These are phyloP conservation scores for Cucurbita moschata DNA, from an alignment of 306 rosid genomes.

Conservation along the genomic window DNA sequence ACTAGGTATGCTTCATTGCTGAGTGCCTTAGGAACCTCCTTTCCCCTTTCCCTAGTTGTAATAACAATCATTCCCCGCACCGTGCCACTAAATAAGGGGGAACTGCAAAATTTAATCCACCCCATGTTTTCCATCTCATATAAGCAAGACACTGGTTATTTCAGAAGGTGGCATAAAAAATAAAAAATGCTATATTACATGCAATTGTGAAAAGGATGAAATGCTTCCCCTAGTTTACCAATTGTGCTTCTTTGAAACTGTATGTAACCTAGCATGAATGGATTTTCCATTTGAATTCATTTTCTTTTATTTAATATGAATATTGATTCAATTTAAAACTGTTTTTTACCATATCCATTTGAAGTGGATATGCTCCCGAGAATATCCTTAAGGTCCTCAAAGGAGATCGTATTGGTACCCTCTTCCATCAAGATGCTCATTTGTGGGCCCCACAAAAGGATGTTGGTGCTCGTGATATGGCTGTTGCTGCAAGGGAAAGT, in stretches of 20 bases:
- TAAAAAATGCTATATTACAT: neutral
- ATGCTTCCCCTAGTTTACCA: neutral
- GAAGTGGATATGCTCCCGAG: constrained; percentile 66
- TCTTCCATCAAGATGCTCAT: constrained; percentile 84
- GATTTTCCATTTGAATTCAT: neutral
- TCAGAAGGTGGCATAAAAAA: neutral
- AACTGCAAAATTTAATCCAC: neutral
- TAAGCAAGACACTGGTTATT: neutral
- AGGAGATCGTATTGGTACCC: constrained; percentile 84
- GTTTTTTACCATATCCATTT: constrained; percentile 10
- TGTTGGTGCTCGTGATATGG: constrained; percentile 70
- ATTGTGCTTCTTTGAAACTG: neutral
- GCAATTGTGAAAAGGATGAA: neutral
- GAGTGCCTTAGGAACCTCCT: neutral
- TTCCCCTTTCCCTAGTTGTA: neutral
- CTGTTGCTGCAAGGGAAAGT: constrained; percentile 93
- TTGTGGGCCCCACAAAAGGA: constrained; percentile 54
- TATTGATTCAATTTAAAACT: neutral
- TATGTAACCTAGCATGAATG: neutral
- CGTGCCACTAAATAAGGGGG: neutral
- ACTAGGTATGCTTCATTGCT: constrained; percentile 42
- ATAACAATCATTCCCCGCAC: neutral
- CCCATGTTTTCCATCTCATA: neutral
- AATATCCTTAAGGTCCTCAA: constrained; percentile 67
- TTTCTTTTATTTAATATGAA: neutral